A percentile compares a stretch with the other conserved stretches of the same genome.
Evolutionary conservation across 352 stramenopile genomes (phyloP).

Genomic region (Globisporangium okanoganense): DNA sequence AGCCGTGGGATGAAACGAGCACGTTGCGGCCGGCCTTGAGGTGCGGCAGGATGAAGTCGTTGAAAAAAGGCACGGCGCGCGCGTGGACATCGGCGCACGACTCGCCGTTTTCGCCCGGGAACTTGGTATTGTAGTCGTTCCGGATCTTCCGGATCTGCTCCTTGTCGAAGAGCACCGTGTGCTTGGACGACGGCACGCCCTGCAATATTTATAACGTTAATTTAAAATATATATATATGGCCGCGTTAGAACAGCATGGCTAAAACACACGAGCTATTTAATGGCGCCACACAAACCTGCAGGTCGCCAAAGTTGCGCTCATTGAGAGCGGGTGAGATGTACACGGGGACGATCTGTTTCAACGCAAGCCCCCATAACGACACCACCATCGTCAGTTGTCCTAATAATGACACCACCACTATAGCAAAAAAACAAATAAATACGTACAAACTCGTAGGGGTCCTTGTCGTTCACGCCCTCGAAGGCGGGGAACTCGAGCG

Average conservation of each 20-base stretch:
- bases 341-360: constrained; percentile 67
- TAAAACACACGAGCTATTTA: neutral
- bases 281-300: constrained; percentile 6
- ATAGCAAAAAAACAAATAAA: neutral
- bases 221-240: too few species aligned
- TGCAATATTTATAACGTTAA: too few species aligned
- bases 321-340: constrained; percentile 74
- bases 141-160: constrained; percentile 72
- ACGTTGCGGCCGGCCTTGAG: constrained; percentile 70
- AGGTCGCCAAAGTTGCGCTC: constrained; percentile 84
- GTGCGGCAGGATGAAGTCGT: constrained; percentile 72
- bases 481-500: constrained; percentile 61
- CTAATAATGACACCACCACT: constrained; percentile 13
- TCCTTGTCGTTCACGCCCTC: constrained; percentile 73
- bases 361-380: neutral
- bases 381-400: neutral
- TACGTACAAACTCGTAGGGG: constrained; percentile 74
- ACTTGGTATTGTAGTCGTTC: constrained; percentile 80
- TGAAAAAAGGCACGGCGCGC: constrained; percentile 75
- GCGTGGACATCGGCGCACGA: constrained; percentile 79
- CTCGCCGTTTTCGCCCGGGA: constrained; percentile 75
- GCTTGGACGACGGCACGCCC: constrained; percentile 67
- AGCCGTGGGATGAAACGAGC: constrained; percentile 75
- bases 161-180: constrained; percentile 72
- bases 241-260: neutral